Percentiles rank a stretch among this genome's conserved stretches.
These are phyloP conservation scores for Plasmodium cynomolgi DNA, from an alignment of 169 alveolate species.

Conservation along the genomic window DNA sequence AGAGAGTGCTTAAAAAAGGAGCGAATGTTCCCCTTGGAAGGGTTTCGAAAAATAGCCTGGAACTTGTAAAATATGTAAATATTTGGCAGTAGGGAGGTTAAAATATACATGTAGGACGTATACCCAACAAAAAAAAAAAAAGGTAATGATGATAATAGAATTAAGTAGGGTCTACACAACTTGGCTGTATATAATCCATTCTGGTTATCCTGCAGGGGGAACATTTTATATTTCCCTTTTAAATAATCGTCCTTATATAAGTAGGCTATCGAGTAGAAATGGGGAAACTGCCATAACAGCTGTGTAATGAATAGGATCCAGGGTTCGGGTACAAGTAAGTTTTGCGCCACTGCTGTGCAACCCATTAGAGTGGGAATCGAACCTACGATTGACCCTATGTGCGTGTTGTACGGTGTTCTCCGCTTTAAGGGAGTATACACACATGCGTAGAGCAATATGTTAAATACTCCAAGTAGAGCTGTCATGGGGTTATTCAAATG, in stretches of 20 bases:
- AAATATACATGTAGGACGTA: slow-evolving; percentile 76
- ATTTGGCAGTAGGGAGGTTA: slow-evolving; percentile 76
- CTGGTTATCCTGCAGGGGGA: slow-evolving; percentile 81
- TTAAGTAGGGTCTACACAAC: slow-evolving; percentile 78
- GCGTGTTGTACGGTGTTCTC: slow-evolving; percentile 84
- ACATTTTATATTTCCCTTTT: slow-evolving; percentile 83
- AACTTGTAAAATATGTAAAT: slow-evolving; percentile 68
- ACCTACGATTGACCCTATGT: slow-evolving; percentile 87
- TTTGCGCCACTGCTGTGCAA: slow-evolving; percentile 82
- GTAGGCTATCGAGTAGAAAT: slow-evolving; percentile 85
- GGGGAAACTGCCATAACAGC: slow-evolving; percentile 87
- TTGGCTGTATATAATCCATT: slow-evolving; percentile 82
- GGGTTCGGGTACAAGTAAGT: slow-evolving; percentile 71
- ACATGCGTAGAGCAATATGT: slow-evolving; percentile 63
- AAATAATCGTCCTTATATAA: slow-evolving; percentile 84
- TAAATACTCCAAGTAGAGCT: slow-evolving; percentile 30
- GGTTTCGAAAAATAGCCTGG: slow-evolving; percentile 17
- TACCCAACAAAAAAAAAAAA: slow-evolving; percentile 78
- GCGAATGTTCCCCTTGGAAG: slow-evolving; percentile 4
- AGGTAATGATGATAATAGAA: slow-evolving; percentile 77
- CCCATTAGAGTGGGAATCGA: slow-evolving; percentile 87
- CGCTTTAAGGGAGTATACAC: slow-evolving; percentile 61
- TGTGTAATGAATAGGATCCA: slow-evolving; percentile 84
- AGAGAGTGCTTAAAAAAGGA: slow-evolving; percentile 61
- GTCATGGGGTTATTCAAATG: slow-evolving; percentile 66